Percentiles rank a stretch among this genome's conserved stretches.
Conservation (phyloP, 495 filamentous ascomycete species). For the Xylaria scruposa region DNA sequence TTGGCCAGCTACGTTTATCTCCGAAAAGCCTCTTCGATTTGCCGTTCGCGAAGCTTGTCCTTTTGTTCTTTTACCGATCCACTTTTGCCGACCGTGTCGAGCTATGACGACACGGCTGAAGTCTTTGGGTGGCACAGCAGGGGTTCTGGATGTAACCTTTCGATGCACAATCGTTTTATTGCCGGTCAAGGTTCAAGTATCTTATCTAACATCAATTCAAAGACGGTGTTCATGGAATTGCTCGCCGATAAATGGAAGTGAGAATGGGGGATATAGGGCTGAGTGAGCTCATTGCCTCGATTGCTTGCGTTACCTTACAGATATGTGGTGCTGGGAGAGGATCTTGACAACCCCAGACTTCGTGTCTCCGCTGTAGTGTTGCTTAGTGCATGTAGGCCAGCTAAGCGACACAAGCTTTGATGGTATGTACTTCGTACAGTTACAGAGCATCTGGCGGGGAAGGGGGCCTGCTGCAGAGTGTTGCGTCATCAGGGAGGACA, state of each 20-base stretch:
- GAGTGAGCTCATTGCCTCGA: background rate
- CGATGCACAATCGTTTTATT: background rate
- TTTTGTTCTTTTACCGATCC: constrained; percentile 10
- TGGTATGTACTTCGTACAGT: too few species aligned
- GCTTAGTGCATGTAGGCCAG: constrained; percentile 7
- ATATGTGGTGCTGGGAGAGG: background rate
- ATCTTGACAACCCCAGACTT: constrained; percentile 13
- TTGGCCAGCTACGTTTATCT: constrained; percentile 20
- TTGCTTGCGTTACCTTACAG: too few species aligned
- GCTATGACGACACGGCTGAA: constrained; percentile 27
- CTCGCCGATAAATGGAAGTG: background rate
- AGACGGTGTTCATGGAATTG: background rate
- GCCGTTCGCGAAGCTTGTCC: constrained; percentile 8
- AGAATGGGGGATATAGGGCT: background rate
- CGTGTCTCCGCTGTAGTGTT: background rate
- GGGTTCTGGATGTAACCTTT: constrained; percentile 1
- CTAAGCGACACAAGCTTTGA: constrained; percentile 22
- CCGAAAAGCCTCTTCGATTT: constrained; percentile 17
- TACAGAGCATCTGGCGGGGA: constrained; percentile 20
- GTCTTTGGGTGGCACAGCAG: constrained; percentile 15
- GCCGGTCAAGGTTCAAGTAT: background rate
- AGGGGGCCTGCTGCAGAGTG: constrained; percentile 17
- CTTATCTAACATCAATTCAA: background rate
- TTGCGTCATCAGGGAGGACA: constrained; percentile 27
- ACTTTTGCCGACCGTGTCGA: constrained; percentile 23